Conservation (phyloP, 495 filamentous ascomycete species). For the Saxophila tyrrhenica region DNA sequence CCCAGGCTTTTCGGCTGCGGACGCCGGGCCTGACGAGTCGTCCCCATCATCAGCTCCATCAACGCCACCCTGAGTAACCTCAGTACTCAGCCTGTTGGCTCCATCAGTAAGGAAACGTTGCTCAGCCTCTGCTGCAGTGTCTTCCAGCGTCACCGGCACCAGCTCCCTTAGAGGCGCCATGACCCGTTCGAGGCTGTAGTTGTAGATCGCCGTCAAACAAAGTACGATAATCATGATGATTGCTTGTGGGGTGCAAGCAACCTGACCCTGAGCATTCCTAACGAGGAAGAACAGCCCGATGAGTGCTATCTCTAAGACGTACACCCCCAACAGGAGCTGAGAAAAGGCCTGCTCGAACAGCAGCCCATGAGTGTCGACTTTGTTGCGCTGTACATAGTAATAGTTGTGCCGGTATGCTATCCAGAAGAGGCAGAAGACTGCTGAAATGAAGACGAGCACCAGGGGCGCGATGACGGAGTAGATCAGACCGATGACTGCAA, state of each 20-base stretch:
- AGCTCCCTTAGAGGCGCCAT: slow-evolving; percentile 4
- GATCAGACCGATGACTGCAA: slow-evolving; percentile 12
- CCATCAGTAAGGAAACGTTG: background rate
- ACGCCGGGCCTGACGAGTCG: background rate
- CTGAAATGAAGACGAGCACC: slow-evolving; percentile 7
- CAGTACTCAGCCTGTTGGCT: background rate
- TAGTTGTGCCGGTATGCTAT: slow-evolving; percentile 10
- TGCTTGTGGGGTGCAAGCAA: slow-evolving; percentile 1
- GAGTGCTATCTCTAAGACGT: slow-evolving; percentile 7
- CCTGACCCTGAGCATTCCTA: background rate
- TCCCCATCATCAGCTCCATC: background rate
- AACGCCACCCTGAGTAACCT: background rate
- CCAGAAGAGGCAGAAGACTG: slow-evolving; percentile 3
- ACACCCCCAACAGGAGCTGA: slow-evolving; percentile 3
- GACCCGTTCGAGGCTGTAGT: background rate
- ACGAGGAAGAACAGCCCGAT: slow-evolving; percentile 14
- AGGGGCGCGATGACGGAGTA: slow-evolving; percentile 12
- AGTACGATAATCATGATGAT: slow-evolving; percentile 9
- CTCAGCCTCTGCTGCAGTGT: slow-evolving; percentile 4
- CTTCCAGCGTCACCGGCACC: slow-evolving; percentile 8
- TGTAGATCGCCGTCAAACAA: slow-evolving; percentile 2
- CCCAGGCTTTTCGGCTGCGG: background rate
- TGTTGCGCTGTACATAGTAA: slow-evolving; percentile 10
- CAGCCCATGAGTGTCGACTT: slow-evolving; percentile 9
- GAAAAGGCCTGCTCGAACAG: slow-evolving; percentile 6